Conservation (phyloP, 148 eudicot genomes). For the Vaccinium myrtillus region DNA sequence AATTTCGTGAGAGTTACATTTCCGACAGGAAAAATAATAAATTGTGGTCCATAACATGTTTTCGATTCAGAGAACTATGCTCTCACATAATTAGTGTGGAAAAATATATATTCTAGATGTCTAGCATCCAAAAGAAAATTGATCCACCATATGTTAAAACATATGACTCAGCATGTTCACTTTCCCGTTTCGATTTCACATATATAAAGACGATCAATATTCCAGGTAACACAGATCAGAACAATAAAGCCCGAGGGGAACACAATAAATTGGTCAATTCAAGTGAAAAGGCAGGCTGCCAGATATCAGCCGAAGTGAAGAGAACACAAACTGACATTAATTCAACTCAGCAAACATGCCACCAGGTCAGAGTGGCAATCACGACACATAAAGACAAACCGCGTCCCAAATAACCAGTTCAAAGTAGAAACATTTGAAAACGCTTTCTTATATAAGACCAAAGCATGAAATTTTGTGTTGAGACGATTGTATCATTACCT, state of each 20-base stretch:
- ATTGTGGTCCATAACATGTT: not conserved
- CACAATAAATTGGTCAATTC: not conserved
- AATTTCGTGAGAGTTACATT: not conserved
- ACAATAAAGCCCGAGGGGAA: not conserved
- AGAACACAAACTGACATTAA: not conserved
- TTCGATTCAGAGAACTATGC: not conserved
- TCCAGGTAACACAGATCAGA: not conserved
- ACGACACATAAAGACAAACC: not conserved
- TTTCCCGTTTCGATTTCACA: not conserved
- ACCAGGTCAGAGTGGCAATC: not conserved
- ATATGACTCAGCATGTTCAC: not conserved
- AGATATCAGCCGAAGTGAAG: not conserved
- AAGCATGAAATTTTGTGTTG: not conserved
- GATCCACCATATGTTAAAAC: not conserved
- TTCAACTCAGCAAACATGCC: not conserved
- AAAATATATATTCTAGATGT: not conserved
- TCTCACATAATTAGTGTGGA: not conserved
- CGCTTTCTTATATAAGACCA: not conserved
- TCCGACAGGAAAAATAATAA: not conserved
- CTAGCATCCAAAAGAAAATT: not conserved
- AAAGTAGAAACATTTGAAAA: not conserved
- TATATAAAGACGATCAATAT: not conserved
- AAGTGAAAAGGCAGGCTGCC: not conserved
- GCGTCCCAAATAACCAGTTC: not conserved
- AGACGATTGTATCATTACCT: slow-evolving; percentile 26